These are phyloP conservation scores for Globisporangium sylvaticum DNA, from an alignment of 352 stramenopile genomes.

Conservation along the genomic window DNA sequence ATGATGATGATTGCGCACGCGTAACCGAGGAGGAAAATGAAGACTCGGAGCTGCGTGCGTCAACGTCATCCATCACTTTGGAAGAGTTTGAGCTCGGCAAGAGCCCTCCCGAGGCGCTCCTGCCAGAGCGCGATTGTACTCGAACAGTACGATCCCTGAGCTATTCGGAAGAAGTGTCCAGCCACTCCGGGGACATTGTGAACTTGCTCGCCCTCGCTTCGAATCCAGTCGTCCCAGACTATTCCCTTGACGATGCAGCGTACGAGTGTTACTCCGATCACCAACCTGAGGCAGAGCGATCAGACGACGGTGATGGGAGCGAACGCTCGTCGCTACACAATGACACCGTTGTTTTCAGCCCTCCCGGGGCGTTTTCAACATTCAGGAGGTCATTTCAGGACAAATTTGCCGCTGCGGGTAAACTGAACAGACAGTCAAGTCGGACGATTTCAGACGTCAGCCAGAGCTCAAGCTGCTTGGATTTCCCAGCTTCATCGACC, in stretches of 20 bases:
- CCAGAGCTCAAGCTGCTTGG: not conserved
- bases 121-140: conserved; percentile 2
- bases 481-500: not conserved
- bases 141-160: not conserved
- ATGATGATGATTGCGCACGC: not conserved
- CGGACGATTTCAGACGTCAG: not conserved
- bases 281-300: conserved; percentile 4
- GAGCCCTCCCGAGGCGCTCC: conserved; percentile 15
- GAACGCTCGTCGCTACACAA: not conserved
- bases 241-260: conserved; percentile 7
- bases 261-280: conserved; percentile 1
- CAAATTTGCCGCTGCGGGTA: conserved; percentile 26
- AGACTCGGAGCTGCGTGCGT: conserved; percentile 10
- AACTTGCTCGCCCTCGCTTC: conserved; percentile 27
- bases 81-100: conserved; percentile 60
- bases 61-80: conserved; percentile 35
- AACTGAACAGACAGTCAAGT: not conserved
- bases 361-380: conserved; percentile 19
- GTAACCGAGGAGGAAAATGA: conserved; percentile 15
- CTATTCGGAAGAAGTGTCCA: not conserved
- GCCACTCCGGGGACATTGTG: conserved; percentile 5
- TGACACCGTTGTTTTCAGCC: not conserved
- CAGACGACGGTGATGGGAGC: not conserved
- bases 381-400: conserved; percentile 39
- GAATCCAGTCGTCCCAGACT: conserved; percentile 20